Conservation (phyloP, 2,329 filamentous ascomycete species). For the Beauveria asiatica region DNA sequence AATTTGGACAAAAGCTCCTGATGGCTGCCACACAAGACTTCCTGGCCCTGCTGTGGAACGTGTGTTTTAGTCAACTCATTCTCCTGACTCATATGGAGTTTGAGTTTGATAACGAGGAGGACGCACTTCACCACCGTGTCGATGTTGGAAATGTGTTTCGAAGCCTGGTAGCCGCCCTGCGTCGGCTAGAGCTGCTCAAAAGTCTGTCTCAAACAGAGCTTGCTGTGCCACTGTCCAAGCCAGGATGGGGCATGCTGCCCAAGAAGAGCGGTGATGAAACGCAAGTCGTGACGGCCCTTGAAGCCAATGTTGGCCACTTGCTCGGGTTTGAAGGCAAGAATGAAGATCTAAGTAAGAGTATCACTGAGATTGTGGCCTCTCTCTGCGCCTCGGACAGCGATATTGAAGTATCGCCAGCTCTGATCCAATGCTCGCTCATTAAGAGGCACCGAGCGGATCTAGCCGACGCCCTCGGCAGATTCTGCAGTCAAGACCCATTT, state of each 20-base stretch:
- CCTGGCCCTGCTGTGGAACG: constrained; percentile 60
- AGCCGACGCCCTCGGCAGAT: constrained; percentile 47
- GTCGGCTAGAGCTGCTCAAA: constrained; percentile 62
- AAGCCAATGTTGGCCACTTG: constrained; percentile 53
- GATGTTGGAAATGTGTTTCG: constrained; percentile 63
- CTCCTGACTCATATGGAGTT: constrained; percentile 81
- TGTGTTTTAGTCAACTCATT: constrained; percentile 75
- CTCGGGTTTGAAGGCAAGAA: constrained; percentile 48
- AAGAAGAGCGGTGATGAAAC: constrained; percentile 38
- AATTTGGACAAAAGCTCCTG: constrained; percentile 67
- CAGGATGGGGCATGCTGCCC: constrained; percentile 24
- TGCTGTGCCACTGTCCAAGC: constrained; percentile 36
- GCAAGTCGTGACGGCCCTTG: constrained; percentile 48
- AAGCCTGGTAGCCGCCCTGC: constrained; percentile 61
- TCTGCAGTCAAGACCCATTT: constrained; percentile 50
- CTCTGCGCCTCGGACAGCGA: constrained; percentile 57
- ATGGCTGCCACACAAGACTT: constrained; percentile 74
- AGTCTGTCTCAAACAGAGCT: constrained; percentile 58
- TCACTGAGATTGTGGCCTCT: constrained; percentile 60
- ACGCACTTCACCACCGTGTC: constrained; percentile 50
- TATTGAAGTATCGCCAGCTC: constrained; percentile 52
- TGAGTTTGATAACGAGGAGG: constrained; percentile 66
- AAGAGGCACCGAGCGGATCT: constrained; percentile 52
- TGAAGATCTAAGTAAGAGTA: constrained; percentile 46
- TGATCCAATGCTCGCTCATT: constrained; percentile 55